These are phyloP conservation scores for Apiospora koreana DNA, from an alignment of 2,329 filamentous ascomycete genomes.

Conservation along the genomic window DNA sequence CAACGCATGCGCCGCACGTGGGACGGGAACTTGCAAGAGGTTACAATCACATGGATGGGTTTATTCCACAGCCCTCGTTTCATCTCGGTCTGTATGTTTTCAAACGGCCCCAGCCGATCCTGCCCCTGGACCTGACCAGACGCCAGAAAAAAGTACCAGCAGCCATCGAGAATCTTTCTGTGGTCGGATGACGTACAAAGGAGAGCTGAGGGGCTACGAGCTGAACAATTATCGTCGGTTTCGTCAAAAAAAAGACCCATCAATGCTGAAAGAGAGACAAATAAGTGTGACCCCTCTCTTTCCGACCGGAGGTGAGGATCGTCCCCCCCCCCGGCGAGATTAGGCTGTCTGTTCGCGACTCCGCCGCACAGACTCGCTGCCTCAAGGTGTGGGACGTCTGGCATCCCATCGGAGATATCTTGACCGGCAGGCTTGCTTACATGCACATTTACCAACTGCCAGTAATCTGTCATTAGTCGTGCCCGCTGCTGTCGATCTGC, in stretches of 20 bases:
- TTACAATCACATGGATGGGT: neutral
- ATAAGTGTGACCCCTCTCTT: neutral
- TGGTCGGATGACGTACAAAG: neutral
- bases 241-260: neutral
- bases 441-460: neutral
- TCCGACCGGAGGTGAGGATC: slow-evolving; percentile 7
- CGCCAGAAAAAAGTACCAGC: neutral
- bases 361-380: neutral
- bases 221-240: neutral
- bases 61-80: neutral
- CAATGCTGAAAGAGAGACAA: neutral
- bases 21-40: neutral
- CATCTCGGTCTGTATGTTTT: neutral
- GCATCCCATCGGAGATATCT: neutral
- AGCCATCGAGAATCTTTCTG: neutral
- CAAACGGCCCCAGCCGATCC: neutral
- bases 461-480: neutral
- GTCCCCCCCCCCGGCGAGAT: neutral
- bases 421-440: neutral
- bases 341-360: neutral
- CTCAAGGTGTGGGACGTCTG: neutral
- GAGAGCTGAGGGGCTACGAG: neutral
- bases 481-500: neutral
- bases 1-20: neutral
- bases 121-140: neutral